Percentiles rank a stretch among this genome's conserved stretches.
Evolutionary conservation across 2,329 filamentous ascomycete species (phyloP).

Genomic region (Sporothrix mexicana): DNA sequence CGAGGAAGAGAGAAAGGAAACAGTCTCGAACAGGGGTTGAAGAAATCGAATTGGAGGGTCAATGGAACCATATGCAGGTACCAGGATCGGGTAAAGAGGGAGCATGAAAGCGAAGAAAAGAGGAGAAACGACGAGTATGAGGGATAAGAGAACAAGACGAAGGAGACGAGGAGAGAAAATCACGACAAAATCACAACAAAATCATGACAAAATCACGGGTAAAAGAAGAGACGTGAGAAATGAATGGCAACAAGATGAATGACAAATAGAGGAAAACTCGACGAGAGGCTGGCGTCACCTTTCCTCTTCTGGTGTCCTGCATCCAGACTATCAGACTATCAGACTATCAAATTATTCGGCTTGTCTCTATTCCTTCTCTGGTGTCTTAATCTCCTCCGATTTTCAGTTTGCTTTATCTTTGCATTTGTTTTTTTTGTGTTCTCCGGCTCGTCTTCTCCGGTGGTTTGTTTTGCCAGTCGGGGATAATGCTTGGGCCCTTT

Average conservation of each 20-base stretch:
- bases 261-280: not conserved
- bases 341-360: not conserved
- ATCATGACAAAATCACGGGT: not conserved
- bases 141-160: not conserved
- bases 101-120: not conserved
- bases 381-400: not conserved
- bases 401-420: not conserved
- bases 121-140: not conserved
- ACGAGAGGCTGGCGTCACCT: not conserved
- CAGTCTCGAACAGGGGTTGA: not conserved
- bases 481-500: too few relatives aligned
- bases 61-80: slow-evolving; percentile 32
- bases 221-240: not conserved
- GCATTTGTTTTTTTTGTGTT: not conserved
- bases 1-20: not conserved
- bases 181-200: not conserved
- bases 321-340: not conserved
- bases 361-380: not conserved
- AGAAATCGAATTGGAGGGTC: not conserved
- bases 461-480: slow-evolving; percentile 1
- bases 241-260: not conserved
- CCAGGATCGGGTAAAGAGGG: slow-evolving; percentile 10
- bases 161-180: not conserved
- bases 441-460: not conserved
- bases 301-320: not conserved